Base-by-base conservation (phyloP, 2,329 filamentous ascomycete species). In the Penicillium sp. region DNA sequence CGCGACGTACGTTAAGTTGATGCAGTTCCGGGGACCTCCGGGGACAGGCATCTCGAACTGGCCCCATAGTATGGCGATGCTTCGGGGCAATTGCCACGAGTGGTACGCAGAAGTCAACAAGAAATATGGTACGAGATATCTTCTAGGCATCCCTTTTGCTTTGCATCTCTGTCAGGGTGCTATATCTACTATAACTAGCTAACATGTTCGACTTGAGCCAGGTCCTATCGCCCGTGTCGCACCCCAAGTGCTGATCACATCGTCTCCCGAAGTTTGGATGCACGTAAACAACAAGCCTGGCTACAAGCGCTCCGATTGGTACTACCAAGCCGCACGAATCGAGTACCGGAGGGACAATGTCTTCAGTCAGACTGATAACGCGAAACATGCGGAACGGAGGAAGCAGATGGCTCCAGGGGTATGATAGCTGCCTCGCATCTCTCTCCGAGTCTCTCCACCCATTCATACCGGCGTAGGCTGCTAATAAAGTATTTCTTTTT, bases 351-450 rank as follows among this genome's bases (percentile, higher is more conserved):
- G 37, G 25, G 60, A 61, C 37, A 61, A 61, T 34, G 53, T 61
- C 40, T 60, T 61, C 51, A 60, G 52, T 32, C 55, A 61, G 46
- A 61, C 60, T 15, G 55, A 61, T 45, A 57, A 59, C 5, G 39
- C 31, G 15, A 60, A 60, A 46, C 60, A 61, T 13, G 55, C 55
- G 6, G 38, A 38, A 40, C 55, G 58, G n/a, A 60, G 60, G 40
- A 61, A 60, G 44, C 58, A 61, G 47, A 61, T 61, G 58, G 60
- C 60, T 46, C 55, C 55, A 45, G 60, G 57, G 46, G 60, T 61
- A 61, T 55, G 52, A 46, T 48, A 35, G 18, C 39, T 35, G 32
- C 12, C 37, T 50, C 37, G 2, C 44, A 6, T 40, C 29, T 27
- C 15, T 32, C 35, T 15, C 21, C 12, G 25, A 41, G 3, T 13